These are phyloP conservation scores for Candida yuanshanica DNA, from an alignment of 805 yeast species.

Conservation along the genomic window DNA sequence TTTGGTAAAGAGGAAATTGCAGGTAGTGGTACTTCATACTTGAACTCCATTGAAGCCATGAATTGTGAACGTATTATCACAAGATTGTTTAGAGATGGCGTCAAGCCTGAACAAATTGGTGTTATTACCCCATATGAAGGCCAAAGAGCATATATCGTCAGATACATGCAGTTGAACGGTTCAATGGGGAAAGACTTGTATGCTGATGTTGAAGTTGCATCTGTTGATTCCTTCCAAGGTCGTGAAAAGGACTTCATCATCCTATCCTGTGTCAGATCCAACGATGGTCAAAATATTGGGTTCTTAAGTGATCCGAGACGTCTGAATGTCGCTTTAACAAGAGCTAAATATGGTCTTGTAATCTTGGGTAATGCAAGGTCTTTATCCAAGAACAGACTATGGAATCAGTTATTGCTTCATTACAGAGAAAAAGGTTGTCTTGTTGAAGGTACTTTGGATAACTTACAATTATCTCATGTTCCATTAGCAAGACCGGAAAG, in stretches of 20 bases:
- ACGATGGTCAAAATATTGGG: conserved; percentile 69
- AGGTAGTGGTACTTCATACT: conserved; percentile 70
- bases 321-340: conserved; percentile 81
- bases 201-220: conserved; percentile 75
- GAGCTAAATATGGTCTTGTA: conserved; percentile 79
- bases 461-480: conserved; percentile 65
- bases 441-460: conserved; percentile 85
- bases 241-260: conserved; percentile 80
- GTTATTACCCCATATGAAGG: conserved; percentile 94
- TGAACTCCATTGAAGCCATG: conserved; percentile 87
- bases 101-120: conserved; percentile 78
- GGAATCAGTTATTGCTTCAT: conserved; percentile 75
- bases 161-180: conserved; percentile 71
- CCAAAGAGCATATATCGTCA: conserved; percentile 76
- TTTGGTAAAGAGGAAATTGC: conserved; percentile 87
- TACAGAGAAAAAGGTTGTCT: conserved; percentile 80
- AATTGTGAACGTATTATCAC: conserved; percentile 78
- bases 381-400: conserved; percentile 60
- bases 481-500: conserved; percentile 34
- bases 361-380: conserved; percentile 83
- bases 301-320: conserved; percentile 82
- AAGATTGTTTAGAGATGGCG: conserved; percentile 67
- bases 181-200: conserved; percentile 60
- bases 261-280: conserved; percentile 78
- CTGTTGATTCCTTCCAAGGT: conserved; percentile 96